Evolutionary conservation across 176 grass and related monocot genomes (phyloP).

Genomic region (Carex littledalei): DNA sequence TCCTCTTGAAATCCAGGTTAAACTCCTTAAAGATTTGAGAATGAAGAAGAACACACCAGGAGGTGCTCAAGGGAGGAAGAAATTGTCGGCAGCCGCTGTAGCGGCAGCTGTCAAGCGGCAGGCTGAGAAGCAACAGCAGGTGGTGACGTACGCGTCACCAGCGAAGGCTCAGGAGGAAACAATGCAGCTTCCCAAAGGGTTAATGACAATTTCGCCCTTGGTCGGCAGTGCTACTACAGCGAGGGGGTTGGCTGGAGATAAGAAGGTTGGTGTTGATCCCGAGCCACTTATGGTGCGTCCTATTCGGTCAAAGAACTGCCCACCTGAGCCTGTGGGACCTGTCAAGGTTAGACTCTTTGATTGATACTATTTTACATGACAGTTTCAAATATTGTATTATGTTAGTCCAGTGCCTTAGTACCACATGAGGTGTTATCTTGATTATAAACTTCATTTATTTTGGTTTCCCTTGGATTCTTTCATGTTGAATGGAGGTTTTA

Average conservation of each 20-base stretch:
- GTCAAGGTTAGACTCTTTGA: slow-evolving; percentile 53
- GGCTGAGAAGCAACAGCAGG: slow-evolving; percentile 36
- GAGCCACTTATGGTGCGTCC: slow-evolving; percentile 48
- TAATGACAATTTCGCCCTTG: slow-evolving; percentile 87
- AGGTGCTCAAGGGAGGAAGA: slow-evolving; percentile 40
- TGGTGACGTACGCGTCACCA: slow-evolving; percentile 9
- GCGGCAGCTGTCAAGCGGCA: slow-evolving; percentile 40
- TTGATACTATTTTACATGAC: background rate
- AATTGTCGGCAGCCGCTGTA: slow-evolving; percentile 41
- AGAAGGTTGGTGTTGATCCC: slow-evolving; percentile 68
- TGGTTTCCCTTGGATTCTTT: slow-evolving; percentile 10
- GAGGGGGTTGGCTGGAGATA: slow-evolving; percentile 23
- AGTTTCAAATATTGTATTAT: background rate
- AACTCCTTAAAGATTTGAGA: slow-evolving; percentile 15
- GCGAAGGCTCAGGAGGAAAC: slow-evolving; percentile 34
- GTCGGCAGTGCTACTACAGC: slow-evolving; percentile 22
- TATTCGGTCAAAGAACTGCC: slow-evolving; percentile 93
- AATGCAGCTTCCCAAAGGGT: slow-evolving; percentile 80
- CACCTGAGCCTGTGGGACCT: slow-evolving; percentile 66
- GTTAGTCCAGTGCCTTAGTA: too few relatives aligned
- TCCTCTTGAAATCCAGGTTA: background rate
- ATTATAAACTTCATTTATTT: background rate
- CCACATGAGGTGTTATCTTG: too few relatives aligned
- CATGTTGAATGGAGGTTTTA: slow-evolving; percentile 15
- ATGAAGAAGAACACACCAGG: background rate